Evolutionary conservation across 805 yeast species (phyloP).

Genomic region (Pichia thaimueangensis): DNA sequence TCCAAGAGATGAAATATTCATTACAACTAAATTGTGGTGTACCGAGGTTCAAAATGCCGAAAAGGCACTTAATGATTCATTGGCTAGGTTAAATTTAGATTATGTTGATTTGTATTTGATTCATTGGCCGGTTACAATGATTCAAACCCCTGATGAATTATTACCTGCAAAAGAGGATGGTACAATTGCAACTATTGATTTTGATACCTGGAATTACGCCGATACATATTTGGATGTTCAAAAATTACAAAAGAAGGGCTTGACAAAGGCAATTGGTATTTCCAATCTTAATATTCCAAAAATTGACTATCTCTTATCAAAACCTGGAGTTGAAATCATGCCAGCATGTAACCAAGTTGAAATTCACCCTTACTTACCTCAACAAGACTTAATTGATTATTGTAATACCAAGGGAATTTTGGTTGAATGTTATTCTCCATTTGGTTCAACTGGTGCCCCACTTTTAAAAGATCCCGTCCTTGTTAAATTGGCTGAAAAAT

Average conservation of each 20-base stretch:
- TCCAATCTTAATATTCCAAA: constrained; percentile 60
- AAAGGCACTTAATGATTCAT: constrained; percentile 49
- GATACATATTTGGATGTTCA: constrained; percentile 63
- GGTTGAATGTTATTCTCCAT: constrained; percentile 73
- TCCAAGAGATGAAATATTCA: constrained; percentile 55
- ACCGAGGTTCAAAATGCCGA: constrained; percentile 44
- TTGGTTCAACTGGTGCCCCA: constrained; percentile 57
- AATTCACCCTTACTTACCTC: constrained; percentile 65
- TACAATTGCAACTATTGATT: constrained; percentile 27
- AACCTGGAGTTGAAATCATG: constrained; percentile 39
- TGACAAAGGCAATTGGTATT: constrained; percentile 61
- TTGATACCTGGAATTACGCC: constrained; percentile 33
- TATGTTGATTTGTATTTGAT: constrained; percentile 74
- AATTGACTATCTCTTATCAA: constrained; percentile 42
- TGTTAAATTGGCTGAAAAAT: constrained; percentile 37
- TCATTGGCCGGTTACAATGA: constrained; percentile 69
- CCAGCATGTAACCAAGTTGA: constrained; percentile 57
- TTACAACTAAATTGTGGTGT: constrained; percentile 68
- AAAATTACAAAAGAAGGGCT: constrained; percentile 33
- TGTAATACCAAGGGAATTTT: constrained; percentile 46
- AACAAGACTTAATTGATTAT: constrained; percentile 48
- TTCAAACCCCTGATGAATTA: constrained; percentile 26
- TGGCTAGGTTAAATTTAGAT: constrained; percentile 58
- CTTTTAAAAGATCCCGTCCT: constrained; percentile 40
- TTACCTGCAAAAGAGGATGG: constrained; percentile 26